Conservation (phyloP, 768 basidiomycete genomes). For the Lactarius psammicola region DNA sequence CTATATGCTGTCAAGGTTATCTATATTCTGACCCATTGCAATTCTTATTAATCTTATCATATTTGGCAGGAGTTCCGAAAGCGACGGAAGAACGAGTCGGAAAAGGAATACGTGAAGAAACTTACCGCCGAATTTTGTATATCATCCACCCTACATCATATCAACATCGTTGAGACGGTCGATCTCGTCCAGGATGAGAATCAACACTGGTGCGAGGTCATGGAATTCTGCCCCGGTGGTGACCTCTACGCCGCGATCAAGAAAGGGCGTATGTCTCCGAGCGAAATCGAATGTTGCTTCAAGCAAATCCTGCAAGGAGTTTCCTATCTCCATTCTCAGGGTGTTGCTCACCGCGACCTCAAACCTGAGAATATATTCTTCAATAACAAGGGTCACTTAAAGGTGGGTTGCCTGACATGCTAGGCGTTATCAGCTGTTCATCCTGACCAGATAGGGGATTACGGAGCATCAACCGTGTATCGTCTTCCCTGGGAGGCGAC, state of each 20-base stretch:
- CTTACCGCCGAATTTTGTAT: constrained; percentile 99
- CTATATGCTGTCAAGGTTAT: constrained; percentile 96
- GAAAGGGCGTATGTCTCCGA: constrained; percentile 88
- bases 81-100: constrained; percentile 95
- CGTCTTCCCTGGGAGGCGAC: constrained; percentile 97
- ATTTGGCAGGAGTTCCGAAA: constrained; percentile 88
- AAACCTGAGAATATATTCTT: constrained; percentile 98
- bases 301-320: constrained; percentile 92
- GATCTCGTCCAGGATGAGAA: constrained; percentile 98
- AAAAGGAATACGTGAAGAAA: constrained; percentile 99
- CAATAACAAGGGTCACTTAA: constrained; percentile 87
- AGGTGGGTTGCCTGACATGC: constrained; percentile 51
- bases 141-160: constrained; percentile 89
- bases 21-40: constrained; percentile 4
- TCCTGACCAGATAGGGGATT: constrained; percentile 84
- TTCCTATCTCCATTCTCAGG: constrained; percentile 90
- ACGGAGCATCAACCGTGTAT: constrained; percentile 98
- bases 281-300: constrained; percentile 97
- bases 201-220: constrained; percentile 98
- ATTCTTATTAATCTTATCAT: constrained; percentile 9
- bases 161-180: constrained; percentile 97
- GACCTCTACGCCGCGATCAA: constrained; percentile 99
- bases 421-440: constrained; percentile 21
- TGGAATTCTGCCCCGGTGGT: constrained; percentile 99
- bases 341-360: constrained; percentile 96